phyloP scores from a whole-genome alignment of 1,284 basidiomycete genomes.

The Malassezia nana region DNA sequence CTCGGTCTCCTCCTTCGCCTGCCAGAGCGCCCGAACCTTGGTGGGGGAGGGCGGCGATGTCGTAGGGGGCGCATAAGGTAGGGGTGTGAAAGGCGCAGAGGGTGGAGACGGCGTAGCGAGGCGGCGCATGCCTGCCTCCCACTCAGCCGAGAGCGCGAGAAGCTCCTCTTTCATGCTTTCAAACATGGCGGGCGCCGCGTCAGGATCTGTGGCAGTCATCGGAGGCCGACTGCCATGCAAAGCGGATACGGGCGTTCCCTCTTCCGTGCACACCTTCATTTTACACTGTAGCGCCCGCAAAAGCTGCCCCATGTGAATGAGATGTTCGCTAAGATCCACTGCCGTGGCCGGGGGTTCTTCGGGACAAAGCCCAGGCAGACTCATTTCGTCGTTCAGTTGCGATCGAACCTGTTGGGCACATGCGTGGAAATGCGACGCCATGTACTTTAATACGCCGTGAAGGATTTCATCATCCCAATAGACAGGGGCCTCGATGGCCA shows the following conservation, averaged over 20 bases:
- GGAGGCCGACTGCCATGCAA: slow-evolving; percentile 26
- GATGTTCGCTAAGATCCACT: slow-evolving; percentile 20
- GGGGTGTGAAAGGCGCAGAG: not conserved
- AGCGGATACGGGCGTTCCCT: slow-evolving; percentile 20
- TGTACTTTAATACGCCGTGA: slow-evolving; percentile 1
- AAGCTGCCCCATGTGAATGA: slow-evolving; percentile 29
- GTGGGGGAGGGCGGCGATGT: not conserved
- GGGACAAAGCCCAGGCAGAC: not conserved
- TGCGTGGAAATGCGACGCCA: not conserved
- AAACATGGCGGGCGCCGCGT: slow-evolving; percentile 18
- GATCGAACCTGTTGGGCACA: not conserved
- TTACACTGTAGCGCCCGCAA: slow-evolving; percentile 46
- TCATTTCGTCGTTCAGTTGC: not conserved
- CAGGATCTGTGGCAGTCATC: not conserved
- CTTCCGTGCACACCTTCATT: slow-evolving; percentile 39
- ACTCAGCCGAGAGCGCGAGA: slow-evolving; percentile 32
- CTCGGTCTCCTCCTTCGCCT: not conserved
- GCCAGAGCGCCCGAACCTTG: not conserved
- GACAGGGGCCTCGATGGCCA: slow-evolving; percentile 2
- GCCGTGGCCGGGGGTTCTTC: not conserved
- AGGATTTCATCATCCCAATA: slow-evolving; percentile 14
- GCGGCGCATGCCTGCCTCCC: slow-evolving; percentile 38
- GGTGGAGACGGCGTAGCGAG: slow-evolving; percentile 11
- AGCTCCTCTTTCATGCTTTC: slow-evolving; percentile 40
- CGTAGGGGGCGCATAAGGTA: not conserved